phyloP scores from a whole-genome alignment of 345 rosid species.

The Sisymbrium altissimum region DNA sequence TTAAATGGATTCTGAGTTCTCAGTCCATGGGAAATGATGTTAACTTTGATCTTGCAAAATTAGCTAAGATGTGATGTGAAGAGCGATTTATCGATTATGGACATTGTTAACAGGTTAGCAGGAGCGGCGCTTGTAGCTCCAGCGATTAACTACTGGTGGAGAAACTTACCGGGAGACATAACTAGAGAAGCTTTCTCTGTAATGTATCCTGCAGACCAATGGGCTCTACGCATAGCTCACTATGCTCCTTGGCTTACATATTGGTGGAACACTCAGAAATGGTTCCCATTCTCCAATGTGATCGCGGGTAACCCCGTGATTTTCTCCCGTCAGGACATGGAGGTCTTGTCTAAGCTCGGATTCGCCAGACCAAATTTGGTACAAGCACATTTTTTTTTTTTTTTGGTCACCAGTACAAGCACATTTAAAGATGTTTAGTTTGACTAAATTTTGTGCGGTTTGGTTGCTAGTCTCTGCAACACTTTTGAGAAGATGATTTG shows the following conservation, averaged over 20 bases:
- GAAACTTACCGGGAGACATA: neutral
- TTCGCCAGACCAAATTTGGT: conserved; percentile 10
- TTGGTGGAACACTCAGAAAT: conserved; percentile 1
- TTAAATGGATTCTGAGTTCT: neutral
- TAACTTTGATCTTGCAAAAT: neutral
- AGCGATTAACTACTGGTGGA: neutral
- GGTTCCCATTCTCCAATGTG: conserved; percentile 27
- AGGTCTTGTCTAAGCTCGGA: neutral
- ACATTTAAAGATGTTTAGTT: neutral
- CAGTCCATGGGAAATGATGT: neutral
- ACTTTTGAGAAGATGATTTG: neutral
- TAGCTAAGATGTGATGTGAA: conserved; percentile 2
- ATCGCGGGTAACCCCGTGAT: conserved; percentile 2
- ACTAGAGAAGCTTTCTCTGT: neutral
- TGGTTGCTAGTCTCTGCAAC: neutral
- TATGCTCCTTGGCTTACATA: conserved; percentile 9
- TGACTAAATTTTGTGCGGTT: neutral
- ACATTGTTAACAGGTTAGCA: conserved; percentile 4
- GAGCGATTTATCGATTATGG: neutral
- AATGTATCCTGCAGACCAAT: neutral
- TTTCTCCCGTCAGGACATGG: neutral
- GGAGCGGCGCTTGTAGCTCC: conserved; percentile 7
- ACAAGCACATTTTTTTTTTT: too few species aligned
- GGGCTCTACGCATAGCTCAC: neutral
- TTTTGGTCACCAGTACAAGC: too few species aligned